Evolutionary conservation across 768 basidiomycete species (phyloP).

Genomic region (Lactarius indigo): DNA sequence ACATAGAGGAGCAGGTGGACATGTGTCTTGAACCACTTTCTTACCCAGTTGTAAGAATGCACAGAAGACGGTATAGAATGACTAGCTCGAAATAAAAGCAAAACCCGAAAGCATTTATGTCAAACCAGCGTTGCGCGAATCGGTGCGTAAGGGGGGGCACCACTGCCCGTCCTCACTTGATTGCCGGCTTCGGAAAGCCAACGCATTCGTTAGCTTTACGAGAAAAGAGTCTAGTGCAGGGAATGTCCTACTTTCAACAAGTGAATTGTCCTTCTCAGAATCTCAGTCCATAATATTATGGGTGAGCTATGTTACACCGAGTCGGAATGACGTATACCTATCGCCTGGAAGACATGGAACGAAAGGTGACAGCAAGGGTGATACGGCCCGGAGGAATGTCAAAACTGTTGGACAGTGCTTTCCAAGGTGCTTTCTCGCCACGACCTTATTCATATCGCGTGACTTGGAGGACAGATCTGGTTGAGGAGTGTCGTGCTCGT

Average conservation of each 20-base stretch:
- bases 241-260: constrained; percentile 61
- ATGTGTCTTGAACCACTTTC: too few relatives aligned
- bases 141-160: constrained; percentile 38
- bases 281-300: too few relatives aligned
- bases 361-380: constrained; percentile 56
- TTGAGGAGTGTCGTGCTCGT: too few relatives aligned
- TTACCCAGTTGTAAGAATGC: too few relatives aligned
- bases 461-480: too few relatives aligned
- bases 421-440: constrained; percentile 1
- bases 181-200: constrained; percentile 72
- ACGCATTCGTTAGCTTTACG: constrained; percentile 1
- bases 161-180: constrained; percentile 46
- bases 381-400: constrained; percentile 54
- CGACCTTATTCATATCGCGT: not conserved
- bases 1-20: too few relatives aligned
- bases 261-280: constrained; percentile 68
- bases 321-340: constrained; percentile 56
- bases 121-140: not conserved
- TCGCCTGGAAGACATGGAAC: constrained; percentile 49
- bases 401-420: constrained; percentile 14
- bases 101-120: not conserved
- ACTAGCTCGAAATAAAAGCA: too few relatives aligned
- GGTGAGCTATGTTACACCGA: constrained; percentile 57
- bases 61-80: too few relatives aligned
- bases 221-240: not conserved